These are phyloP conservation scores for Mayamaea pseudoterrestris DNA, from an alignment of 108 stramenopile genomes.

Conservation along the genomic window DNA sequence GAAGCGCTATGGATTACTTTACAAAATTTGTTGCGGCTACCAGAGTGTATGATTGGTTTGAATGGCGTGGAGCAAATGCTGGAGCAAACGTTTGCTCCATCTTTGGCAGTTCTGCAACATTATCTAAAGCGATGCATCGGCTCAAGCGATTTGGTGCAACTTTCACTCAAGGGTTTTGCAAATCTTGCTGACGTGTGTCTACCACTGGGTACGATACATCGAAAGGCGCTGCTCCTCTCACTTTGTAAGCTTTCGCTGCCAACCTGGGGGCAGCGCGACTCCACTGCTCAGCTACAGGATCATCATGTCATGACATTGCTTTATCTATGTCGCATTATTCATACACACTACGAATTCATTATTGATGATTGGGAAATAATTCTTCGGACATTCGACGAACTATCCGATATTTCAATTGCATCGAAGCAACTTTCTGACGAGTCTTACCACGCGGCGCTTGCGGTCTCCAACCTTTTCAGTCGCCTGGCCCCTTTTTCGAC, in stretches of 20 bases:
- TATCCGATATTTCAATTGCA: constrained; percentile 45
- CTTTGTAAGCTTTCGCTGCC: constrained; percentile 79
- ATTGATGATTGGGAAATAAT: constrained; percentile 62
- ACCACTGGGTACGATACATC: constrained; percentile 20
- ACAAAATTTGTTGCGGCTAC: constrained; percentile 17
- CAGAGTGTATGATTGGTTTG: constrained; percentile 4
- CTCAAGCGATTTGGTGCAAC: constrained; percentile 39
- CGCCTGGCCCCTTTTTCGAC: constrained; percentile 65
- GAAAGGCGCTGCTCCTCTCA: constrained; percentile 59
- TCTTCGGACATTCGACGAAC: constrained; percentile 66
- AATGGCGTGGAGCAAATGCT: constrained; percentile 13
- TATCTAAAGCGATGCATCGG: constrained; percentile 71
- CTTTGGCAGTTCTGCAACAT: constrained; percentile 66
- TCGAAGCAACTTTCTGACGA: constrained; percentile 49
- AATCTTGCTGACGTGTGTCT: constrained; percentile 3
- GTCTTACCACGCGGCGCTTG: constrained; percentile 32
- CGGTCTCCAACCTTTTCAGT: constrained; percentile 43
- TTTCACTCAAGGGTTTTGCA: constrained; percentile 27
- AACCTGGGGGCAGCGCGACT: constrained; percentile 67
- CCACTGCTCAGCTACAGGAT: constrained; percentile 37
- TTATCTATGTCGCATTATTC: constrained; percentile 51
- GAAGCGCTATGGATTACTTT: constrained; percentile 32
- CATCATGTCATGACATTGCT: constrained; percentile 49
- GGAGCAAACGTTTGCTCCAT: constrained; percentile 56
- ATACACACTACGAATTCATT: constrained; percentile 40